phyloP scores from a whole-genome alignment of 2,329 filamentous ascomycete genomes.

The Lecanicillium sp. region DNA sequence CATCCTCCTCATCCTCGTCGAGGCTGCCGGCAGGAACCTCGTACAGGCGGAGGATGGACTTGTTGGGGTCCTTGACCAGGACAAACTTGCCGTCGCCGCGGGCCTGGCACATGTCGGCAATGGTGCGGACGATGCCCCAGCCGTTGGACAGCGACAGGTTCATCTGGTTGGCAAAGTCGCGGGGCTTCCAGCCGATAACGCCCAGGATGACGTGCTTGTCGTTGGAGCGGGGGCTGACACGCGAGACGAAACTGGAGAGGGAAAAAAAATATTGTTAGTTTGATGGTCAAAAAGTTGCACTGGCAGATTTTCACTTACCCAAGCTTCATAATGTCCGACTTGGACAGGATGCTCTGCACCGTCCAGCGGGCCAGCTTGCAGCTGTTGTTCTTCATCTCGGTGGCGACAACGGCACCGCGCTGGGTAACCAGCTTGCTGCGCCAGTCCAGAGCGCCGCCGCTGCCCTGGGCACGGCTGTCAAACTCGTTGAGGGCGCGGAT shows the following conservation, averaged over 20 bases:
- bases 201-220: conserved; percentile 93
- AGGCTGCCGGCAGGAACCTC: conserved; percentile 82
- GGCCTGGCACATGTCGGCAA: conserved; percentile 86
- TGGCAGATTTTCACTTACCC: conserved; percentile 58
- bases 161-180: conserved; percentile 96
- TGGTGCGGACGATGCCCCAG: conserved; percentile 97
- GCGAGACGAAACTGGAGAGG: conserved; percentile 75
- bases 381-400: conserved; percentile 99
- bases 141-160: conserved; percentile 94
- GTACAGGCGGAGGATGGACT: conserved; percentile 88
- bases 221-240: conserved; percentile 83
- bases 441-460: conserved; percentile 94
- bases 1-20: conserved; percentile 79
- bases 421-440: conserved; percentile 88
- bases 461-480: conserved; percentile 93
- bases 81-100: conserved; percentile 74
- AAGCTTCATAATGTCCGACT: conserved; percentile 98
- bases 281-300: too few relatives aligned
- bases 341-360: conserved; percentile 90
- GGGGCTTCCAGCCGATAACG: conserved; percentile 95
- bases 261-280: background rate
- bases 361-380: conserved; percentile 99
- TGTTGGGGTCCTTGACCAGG: conserved; percentile 88
- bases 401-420: conserved; percentile 93
- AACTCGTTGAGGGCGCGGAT: conserved; percentile 99